phyloP scores from a whole-genome alignment of 139 green algal genomes.

The Tetratostichococcus sp. region DNA sequence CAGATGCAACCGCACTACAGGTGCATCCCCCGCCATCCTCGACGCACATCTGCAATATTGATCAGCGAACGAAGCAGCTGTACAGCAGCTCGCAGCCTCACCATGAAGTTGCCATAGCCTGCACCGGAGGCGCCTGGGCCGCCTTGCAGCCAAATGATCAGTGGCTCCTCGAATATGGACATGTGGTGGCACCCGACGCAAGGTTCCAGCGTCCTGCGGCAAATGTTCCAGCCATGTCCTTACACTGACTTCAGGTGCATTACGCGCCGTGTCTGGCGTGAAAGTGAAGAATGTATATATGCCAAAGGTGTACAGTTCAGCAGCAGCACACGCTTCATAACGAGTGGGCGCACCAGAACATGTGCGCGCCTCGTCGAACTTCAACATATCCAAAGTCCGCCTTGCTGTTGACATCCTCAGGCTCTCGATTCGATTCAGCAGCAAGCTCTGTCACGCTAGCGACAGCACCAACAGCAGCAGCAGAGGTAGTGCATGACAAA shows the following conservation, averaged over 20 bases:
- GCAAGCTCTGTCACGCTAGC: too few species aligned
- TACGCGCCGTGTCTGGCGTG: background rate
- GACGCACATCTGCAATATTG: too few species aligned
- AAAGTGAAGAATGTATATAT: background rate
- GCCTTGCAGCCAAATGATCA: constrained; percentile 19
- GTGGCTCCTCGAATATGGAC: background rate
- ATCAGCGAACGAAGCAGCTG: too few species aligned
- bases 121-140: constrained; percentile 1
- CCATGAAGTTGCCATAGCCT: constrained; percentile 4
- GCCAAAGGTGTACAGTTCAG: too few species aligned
- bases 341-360: constrained; percentile 21
- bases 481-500: too few species aligned
- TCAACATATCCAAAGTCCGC: constrained; percentile 11
- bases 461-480: too few species aligned
- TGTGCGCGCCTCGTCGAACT: constrained; percentile 5
- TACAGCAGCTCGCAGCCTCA: too few species aligned
- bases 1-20: background rate
- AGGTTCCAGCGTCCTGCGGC: constrained; percentile 6
- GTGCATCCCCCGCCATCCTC: background rate
- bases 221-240: too few species aligned
- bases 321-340: too few species aligned
- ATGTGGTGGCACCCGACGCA: background rate
- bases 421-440: too few species aligned
- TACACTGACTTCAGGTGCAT: too few species aligned
- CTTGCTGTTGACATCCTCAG: background rate